Evolutionary conservation across 2,329 filamentous ascomycete species (phyloP), one percentile per base, ranked within the genome.

Genomic region (Penicillium crustosum): DNA sequence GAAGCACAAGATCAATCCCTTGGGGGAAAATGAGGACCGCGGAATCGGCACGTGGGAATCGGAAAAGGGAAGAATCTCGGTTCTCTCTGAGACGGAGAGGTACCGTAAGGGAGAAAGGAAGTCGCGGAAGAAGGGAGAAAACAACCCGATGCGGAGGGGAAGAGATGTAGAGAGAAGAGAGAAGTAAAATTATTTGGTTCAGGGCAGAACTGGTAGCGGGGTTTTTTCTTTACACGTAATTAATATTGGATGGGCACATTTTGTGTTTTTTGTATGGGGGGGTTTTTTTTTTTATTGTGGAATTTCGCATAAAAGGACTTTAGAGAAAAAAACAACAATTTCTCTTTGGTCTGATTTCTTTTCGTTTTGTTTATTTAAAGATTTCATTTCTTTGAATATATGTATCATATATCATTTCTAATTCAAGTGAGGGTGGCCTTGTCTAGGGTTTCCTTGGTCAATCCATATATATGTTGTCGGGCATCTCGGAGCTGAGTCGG

Each of bases 121-220:
- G 31, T 52, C 55, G 43, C 29, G 54, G 52, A 59, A 53, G 58
- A 63, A 58, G 58, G 54, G 43, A 62, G 31, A 36, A 62, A 49
- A 62, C 62, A 53, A 55, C 61, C 49, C 59, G 62, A 60, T 60
- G 61, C 36, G 36, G 36, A 39, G 39, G 58, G 59, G 12, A 33
- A 59, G 62, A 61, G 59, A 59, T 58, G 58, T 56, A 54, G 60
- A 64, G 61, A 60, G 62, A 62, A 60, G 64, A 66, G 63, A 64
- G 62, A 64, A 58, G 55, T 61, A 67, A 67, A 67, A 67, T 64
- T 65, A 67, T 66, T 66, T 66, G 65, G 63, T 64, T 62, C 62
- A 66, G 59, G 64, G 59, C 63, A 56, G 54, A 57, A 53, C 57
- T 65, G 63, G 61, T 67, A 67, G 65, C 64, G 65, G 63, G 65